These are phyloP conservation scores for Nigrograna mackinnonii DNA, from an alignment of 2,329 filamentous ascomycete genomes.

Conservation along the genomic window DNA sequence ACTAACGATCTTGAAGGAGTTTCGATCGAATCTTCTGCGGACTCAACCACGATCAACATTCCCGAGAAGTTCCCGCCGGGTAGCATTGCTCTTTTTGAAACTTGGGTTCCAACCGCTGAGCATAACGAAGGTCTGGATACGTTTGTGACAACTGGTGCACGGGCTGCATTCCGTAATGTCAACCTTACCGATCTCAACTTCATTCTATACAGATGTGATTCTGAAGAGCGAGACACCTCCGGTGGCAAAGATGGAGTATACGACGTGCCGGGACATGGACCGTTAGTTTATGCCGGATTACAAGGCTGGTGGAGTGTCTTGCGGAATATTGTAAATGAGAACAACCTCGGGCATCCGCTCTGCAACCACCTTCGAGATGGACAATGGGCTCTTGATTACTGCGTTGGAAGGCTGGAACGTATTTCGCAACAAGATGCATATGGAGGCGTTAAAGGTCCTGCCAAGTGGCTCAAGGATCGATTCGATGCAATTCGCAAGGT, in stretches of 20 bases:
- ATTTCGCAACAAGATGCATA: slow-evolving; percentile 68
- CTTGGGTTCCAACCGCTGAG: slow-evolving; percentile 88
- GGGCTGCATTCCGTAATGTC: slow-evolving; percentile 75
- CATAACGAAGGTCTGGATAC: slow-evolving; percentile 82
- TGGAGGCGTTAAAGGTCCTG: slow-evolving; percentile 64
- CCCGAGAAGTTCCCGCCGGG: slow-evolving; percentile 87
- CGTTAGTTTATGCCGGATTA: slow-evolving; percentile 91
- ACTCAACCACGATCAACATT: slow-evolving; percentile 79
- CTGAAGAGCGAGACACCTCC: slow-evolving; percentile 82
- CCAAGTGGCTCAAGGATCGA: slow-evolving; percentile 78
- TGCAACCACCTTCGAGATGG: slow-evolving; percentile 92
- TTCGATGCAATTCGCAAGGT: slow-evolving; percentile 85
- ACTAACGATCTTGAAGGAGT: slow-evolving; percentile 76
- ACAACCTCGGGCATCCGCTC: slow-evolving; percentile 89
- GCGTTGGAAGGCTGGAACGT: slow-evolving; percentile 75
- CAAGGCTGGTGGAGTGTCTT: slow-evolving; percentile 98
- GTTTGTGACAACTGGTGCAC: slow-evolving; percentile 81
- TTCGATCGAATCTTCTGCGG: slow-evolving; percentile 69
- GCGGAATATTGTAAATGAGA: slow-evolving; percentile 80
- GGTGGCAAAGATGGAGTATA: slow-evolving; percentile 85
- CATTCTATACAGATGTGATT: slow-evolving; percentile 86
- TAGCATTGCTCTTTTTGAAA: slow-evolving; percentile 93
- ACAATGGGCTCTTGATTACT: slow-evolving; percentile 91
- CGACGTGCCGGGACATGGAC: slow-evolving; percentile 79
- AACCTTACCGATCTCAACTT: slow-evolving; percentile 87